phyloP scores from a whole-genome alignment of 2,329 filamentous ascomycete genomes.

The Kalaharituber pfeilii region DNA sequence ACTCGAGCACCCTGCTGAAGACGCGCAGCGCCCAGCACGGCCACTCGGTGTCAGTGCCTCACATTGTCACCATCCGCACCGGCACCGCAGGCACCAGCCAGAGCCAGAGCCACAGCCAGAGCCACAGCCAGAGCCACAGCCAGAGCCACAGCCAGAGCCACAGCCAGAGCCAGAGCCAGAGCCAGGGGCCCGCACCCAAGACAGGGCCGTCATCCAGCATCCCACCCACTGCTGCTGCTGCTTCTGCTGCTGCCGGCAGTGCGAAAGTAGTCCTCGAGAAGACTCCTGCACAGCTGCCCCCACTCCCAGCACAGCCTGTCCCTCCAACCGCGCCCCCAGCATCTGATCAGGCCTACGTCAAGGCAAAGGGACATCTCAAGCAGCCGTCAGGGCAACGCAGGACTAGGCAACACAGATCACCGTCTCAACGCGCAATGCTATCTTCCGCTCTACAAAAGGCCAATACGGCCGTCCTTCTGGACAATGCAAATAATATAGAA shows the following conservation, averaged over 20 bases:
- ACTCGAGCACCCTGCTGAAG: not conserved
- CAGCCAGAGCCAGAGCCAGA: not conserved
- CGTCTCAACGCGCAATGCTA: constrained; percentile 84
- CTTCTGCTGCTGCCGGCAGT: too few species aligned
- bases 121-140: not conserved
- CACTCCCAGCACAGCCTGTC: not conserved
- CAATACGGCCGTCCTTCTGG: constrained; percentile 83
- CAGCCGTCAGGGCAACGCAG: not conserved
- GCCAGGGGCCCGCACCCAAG: not conserved
- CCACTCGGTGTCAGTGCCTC: not conserved
- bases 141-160: not conserved
- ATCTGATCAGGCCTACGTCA: too few species aligned
- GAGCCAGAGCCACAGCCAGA: not conserved
- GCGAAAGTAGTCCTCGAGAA: not conserved
- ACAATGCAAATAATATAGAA: constrained; percentile 90
- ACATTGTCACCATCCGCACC: not conserved
- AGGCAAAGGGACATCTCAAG: not conserved
- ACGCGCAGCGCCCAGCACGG: not conserved
- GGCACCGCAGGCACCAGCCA: not conserved
- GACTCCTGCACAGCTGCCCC: not conserved
- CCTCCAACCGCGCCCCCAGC: not conserved
- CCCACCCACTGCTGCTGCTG: not conserved
- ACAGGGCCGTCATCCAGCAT: not conserved
- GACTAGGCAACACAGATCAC: constrained; percentile 29
- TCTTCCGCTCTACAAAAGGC: constrained; percentile 91